Base-by-base conservation (phyloP, 2,329 filamentous ascomycete genomes). In the Gnomoniopsis sp. region DNA sequence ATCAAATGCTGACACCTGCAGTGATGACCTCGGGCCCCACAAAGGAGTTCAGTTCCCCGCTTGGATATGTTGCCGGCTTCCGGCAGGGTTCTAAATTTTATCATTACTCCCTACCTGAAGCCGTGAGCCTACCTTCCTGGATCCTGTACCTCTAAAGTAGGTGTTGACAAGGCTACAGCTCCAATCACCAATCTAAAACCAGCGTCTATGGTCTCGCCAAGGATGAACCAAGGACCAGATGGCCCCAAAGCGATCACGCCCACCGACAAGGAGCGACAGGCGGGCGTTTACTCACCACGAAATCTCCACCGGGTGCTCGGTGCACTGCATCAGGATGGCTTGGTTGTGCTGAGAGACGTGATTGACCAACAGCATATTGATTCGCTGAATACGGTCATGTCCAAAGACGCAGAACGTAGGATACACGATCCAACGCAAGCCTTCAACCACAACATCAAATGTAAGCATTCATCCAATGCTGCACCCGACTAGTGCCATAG, bases 401-500 rank as follows among this genome's bases (percentile, higher is more conserved):
- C 57, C 38, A 49, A 41, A 2, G 65, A 68, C 3, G 65, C 64
- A 8, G 62, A 65, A 6, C 36, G 26, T 26, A 61, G 41, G n/a
- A 57, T 67, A 2, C 33, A 54, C 1, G 62, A 67, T 19, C 59
- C 61, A 8, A 53, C 12, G 11, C 59, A 66, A 41, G 53, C 34
- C 3, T 67, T 61, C 53, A 68, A 68, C 44, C 64, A 67, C 49
- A 57, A 57, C 17, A 49, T 68, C 34, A 63, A 63, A 17, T 68
- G 66, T 68, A 53, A 56, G 59, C n/a, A 15, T 12, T 38, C 34
- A 8, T 38, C 34, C 34, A 8, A 15, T 38, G 15, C 12, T 2
- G 22, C 26, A 30, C 6, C 15, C 8, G 10, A 19, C 6, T 17
- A 19, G n/a, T 17, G 6, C 6, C 15, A 46, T n/a, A 19, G 6